Evolutionary conservation across 2,329 filamentous ascomycete species (phyloP), one percentile per base, ranked within the genome.

Genomic region (Neoscytalidium dimidiatum): DNA sequence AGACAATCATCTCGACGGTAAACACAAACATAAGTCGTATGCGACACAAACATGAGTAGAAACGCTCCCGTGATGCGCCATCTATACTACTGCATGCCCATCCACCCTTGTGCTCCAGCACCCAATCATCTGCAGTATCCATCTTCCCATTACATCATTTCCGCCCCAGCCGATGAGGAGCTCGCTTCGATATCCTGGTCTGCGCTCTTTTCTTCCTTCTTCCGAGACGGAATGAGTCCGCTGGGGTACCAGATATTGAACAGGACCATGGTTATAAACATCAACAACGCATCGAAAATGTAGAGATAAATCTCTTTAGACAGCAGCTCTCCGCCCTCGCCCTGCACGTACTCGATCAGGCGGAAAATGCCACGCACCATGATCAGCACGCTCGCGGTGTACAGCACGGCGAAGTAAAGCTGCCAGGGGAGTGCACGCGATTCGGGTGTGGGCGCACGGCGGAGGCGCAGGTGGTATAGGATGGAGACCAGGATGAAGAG

Each of bases 341-440:
- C 83, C 68, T 79, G 71, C 0, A 74, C 66, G 64, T 82, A 86
- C 72, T 85, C 83, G 7, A 79, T 70, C 11, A 85, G 74, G 29
- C 84, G 77, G 58, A 84, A 84, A 2, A 84, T 64, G 3, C 74
- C 80, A 29, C 84, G 77, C 3, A 84, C 64, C 65, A 86, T 71
- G 68, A 86, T 85, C n/a, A 85, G 71, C 0, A 70, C 67, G 65
- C 77, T 80, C 28, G 77, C 74, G 2, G 69, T 48, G 68, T 85
- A 85, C 7, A 86, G 74, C 0, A 74, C 73, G 11, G 70, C 58
- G 67, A 85, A 71, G 64, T 78, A 75, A 53, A 74, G 75, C 67
- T 71, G 69, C 67, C 69, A 70, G 14, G 48, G n/a, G 9, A 61
- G 23, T 19, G 26, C 8, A 14, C 26, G 35, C 14, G 48, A 38